phyloP scores from a whole-genome alignment of 1,139 yeast species.

The Hemisphaericaspora subhashii region DNA sequence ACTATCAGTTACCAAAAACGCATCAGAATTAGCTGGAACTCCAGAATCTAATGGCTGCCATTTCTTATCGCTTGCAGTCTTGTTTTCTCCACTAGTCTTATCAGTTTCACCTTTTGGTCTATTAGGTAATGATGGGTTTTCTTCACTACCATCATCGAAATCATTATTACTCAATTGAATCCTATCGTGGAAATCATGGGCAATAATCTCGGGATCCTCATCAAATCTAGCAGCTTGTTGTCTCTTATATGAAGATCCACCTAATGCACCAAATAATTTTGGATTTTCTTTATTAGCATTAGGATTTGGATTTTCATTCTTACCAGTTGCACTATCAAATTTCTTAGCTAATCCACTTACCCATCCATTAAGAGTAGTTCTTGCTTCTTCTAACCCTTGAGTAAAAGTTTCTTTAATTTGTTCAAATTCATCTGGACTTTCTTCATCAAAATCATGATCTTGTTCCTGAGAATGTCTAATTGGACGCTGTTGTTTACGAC shows the following conservation, averaged over 20 bases:
- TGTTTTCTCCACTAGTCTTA: conserved; percentile 4
- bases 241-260: conserved; percentile 42
- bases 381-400: conserved; percentile 84
- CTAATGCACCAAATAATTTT: conserved; percentile 49
- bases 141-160: conserved; percentile 24
- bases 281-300: conserved; percentile 21
- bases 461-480: conserved; percentile 21
- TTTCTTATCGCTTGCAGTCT: conserved; percentile 31
- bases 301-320: conserved; percentile 13
- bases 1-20: conserved; percentile 75
- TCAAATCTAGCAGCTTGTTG: conserved; percentile 42
- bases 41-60: conserved; percentile 66
- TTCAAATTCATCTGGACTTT: conserved; percentile 63
- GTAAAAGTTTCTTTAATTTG: conserved; percentile 69
- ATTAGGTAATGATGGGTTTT: conserved; percentile 44
- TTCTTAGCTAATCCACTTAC: conserved; percentile 70
- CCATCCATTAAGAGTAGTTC: conserved; percentile 78
- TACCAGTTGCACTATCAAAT: conserved; percentile 30
- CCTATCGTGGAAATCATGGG: conserved; percentile 56
- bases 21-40: conserved; percentile 64
- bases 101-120: conserved; percentile 14
- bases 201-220: conserved; percentile 54
- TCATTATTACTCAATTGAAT: conserved; percentile 52
- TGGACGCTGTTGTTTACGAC: conserved; percentile 15
- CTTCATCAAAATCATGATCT: conserved; percentile 52